Conservation (phyloP, 352 stramenopile species). For the Phytopythium mirpurense region DNA sequence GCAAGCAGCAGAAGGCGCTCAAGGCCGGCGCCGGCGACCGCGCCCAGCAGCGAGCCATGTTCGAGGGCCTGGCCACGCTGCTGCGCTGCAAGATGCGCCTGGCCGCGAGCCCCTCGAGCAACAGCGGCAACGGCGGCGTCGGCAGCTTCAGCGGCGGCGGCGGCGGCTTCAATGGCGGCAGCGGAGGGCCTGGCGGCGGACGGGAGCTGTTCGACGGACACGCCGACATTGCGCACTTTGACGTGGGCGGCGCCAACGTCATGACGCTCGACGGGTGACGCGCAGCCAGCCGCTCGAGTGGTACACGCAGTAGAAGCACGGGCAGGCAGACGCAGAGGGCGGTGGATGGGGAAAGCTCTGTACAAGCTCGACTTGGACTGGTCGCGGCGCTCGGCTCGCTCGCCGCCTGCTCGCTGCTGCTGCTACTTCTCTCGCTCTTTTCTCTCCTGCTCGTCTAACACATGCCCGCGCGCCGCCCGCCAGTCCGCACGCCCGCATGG, state of each 20-base stretch:
- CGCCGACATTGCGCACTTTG: slow-evolving; percentile 69
- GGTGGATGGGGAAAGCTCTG: too few relatives aligned
- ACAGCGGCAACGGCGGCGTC: slow-evolving; percentile 8
- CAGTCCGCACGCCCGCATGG: too few relatives aligned
- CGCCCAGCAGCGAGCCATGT: slow-evolving; percentile 80
- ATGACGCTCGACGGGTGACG: slow-evolving; percentile 71
- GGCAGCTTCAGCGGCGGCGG: slow-evolving; percentile 14
- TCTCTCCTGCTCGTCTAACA: slow-evolving; percentile 5
- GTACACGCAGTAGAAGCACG: too few relatives aligned
- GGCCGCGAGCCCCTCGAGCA: slow-evolving; percentile 22
- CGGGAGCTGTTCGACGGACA: slow-evolving; percentile 56
- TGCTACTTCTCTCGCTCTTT: background rate
- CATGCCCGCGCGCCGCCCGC: background rate
- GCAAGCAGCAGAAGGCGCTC: slow-evolving; percentile 87
- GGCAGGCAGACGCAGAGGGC: too few relatives aligned
- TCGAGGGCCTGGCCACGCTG: slow-evolving; percentile 76
- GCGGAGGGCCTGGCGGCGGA: slow-evolving; percentile 6
- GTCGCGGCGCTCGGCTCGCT: slow-evolving; percentile 4
- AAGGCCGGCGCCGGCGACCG: slow-evolving; percentile 77
- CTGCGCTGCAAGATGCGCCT: slow-evolving; percentile 75
- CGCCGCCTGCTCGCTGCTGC: background rate
- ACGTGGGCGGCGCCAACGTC: slow-evolving; percentile 77
- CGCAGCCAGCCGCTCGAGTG: too few relatives aligned
- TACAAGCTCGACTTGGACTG: slow-evolving; percentile 6
- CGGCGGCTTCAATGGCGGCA: slow-evolving; percentile 10